Evolutionary conservation across 2,329 filamentous ascomycete genomes (phyloP).

Genomic region (Aspergillus pseudoglaucus): DNA sequence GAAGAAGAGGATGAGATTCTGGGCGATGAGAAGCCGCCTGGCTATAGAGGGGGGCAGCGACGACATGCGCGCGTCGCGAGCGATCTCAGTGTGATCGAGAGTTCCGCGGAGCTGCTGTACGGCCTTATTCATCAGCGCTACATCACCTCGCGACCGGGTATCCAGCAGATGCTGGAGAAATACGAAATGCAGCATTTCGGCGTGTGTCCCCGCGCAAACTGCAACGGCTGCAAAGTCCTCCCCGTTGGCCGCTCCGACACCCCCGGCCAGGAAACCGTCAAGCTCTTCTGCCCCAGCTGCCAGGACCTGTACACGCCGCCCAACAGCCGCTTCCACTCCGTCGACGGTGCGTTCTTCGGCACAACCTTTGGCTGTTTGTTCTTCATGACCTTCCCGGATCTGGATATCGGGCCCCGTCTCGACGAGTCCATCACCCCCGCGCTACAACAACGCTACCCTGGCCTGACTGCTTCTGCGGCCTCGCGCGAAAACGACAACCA

Average conservation of each 20-base stretch:
- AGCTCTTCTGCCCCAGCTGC: constrained; percentile 95
- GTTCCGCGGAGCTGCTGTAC: constrained; percentile 95
- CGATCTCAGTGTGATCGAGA: constrained; percentile 92
- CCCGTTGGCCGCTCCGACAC: constrained; percentile 93
- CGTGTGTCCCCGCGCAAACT: constrained; percentile 88
- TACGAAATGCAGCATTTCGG: constrained; percentile 97
- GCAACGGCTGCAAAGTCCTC: constrained; percentile 80
- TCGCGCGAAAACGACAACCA: constrained; percentile 37
- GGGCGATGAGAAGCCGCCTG: constrained; percentile 45
- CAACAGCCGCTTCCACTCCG: constrained; percentile 93
- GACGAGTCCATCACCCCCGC: constrained; percentile 37
- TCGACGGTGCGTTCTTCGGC: constrained; percentile 96
- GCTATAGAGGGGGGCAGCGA: constrained; percentile 54
- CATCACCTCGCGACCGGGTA: constrained; percentile 91
- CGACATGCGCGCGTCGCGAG: constrained; percentile 82
- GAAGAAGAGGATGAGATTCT: constrained; percentile 63
- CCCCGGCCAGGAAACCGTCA: constrained; percentile 93
- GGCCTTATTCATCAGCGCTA: constrained; percentile 97
- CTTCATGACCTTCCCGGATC: constrained; percentile 96
- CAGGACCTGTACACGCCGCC: constrained; percentile 95
- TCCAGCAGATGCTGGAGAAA: constrained; percentile 99
- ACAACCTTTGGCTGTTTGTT: constrained; percentile 96
- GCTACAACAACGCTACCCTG: constrained; percentile 18
- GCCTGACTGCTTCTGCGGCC: constrained; percentile 30
- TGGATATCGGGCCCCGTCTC: constrained; percentile 71